phyloP scores from a whole-genome alignment of 495 filamentous ascomycete genomes.

The Penicilliopsis zonata region DNA sequence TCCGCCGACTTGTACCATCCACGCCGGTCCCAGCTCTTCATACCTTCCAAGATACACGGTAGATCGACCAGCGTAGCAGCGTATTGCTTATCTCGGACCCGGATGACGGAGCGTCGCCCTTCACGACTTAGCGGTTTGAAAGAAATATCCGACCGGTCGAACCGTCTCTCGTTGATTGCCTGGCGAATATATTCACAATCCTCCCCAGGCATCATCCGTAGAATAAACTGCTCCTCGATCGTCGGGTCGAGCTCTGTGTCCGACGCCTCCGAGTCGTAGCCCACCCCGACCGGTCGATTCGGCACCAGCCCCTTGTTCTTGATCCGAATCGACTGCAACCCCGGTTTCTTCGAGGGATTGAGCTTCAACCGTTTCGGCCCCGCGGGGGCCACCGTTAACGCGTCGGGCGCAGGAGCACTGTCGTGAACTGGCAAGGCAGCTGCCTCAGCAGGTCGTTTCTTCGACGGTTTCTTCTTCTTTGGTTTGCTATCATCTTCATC shows the following conservation, averaged over 20 bases:
- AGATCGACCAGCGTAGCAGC: slow-evolving; percentile 78
- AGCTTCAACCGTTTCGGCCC: slow-evolving; percentile 33
- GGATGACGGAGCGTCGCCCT: slow-evolving; percentile 60
- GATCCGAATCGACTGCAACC: slow-evolving; percentile 37
- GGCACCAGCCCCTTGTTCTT: slow-evolving; percentile 51
- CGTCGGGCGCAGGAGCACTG: slow-evolving; percentile 11
- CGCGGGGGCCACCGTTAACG: slow-evolving; percentile 6
- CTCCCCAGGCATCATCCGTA: slow-evolving; percentile 76
- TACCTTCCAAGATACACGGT: slow-evolving; percentile 82
- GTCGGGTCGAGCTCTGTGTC: slow-evolving; percentile 78
- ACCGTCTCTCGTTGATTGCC: slow-evolving; percentile 55
- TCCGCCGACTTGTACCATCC: slow-evolving; percentile 90
- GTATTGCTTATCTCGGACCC: slow-evolving; percentile 57
- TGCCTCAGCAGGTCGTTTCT: slow-evolving; percentile 29
- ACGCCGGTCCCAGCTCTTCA: slow-evolving; percentile 92
- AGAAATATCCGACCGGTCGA: slow-evolving; percentile 56
- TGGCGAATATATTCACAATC: slow-evolving; percentile 73
- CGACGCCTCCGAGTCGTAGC: slow-evolving; percentile 94
- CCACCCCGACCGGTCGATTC: slow-evolving; percentile 57
- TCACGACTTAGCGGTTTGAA: slow-evolving; percentile 71
- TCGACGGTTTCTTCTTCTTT: slow-evolving; percentile 38
- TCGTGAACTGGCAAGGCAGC: slow-evolving; percentile 4
- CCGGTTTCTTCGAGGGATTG: slow-evolving; percentile 30
- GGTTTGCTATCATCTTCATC: slow-evolving; percentile 20
- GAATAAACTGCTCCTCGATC: slow-evolving; percentile 76